Base-by-base conservation (phyloP, 2,329 filamentous ascomycete species). In the Fusarium sp. region DNA sequence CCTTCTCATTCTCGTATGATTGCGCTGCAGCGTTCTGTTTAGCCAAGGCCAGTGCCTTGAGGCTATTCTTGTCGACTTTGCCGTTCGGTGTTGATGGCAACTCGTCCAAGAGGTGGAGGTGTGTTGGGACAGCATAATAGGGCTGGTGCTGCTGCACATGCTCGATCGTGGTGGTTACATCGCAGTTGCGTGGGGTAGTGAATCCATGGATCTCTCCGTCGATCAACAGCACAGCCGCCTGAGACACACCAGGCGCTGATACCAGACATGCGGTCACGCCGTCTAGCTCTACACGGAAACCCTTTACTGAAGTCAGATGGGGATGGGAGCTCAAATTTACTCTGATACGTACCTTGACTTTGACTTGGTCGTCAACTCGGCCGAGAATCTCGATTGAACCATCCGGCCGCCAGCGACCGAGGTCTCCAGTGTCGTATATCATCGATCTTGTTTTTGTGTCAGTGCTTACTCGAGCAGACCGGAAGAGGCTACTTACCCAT, bases 401-500 rank as follows among this genome's bases (percentile, higher is more conserved):
- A 69, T 87, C 83, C 4, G 79, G 73, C 39, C 81, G 80, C 86
- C 87, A 89, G 14, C 81, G 80, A 19, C 84, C 86, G 23, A 89
- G 80, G 68, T 90, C 88, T 9, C 87, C 88, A 3, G 88, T 89
- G 70, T 87, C 86, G 77, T 87, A 89, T 84, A 89, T 88, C 9
- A 7, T 41, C 14, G 62, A 65, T 46, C 62, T 65, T 44, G 18
- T 26, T 43, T 16, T 11, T 21, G 3, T 25, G 59, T 70, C 13
- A 70, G 67, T 34, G 14, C 23, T 28, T n/a, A 26, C 7, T 11
- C 10, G 5, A 13, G 7, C 5, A 12, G 7, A 7, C 6, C 3
- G 23, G 18, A 31, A n/a, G 8, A 28, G 26, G 13, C 7, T 14
- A 69, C 81, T 74, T 77, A 87, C 84, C 85, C 85, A 63, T 88